Evolutionary conservation across 768 basidiomycete genomes (phyloP).

Genomic region (Dioszegia aurantiaca): DNA sequence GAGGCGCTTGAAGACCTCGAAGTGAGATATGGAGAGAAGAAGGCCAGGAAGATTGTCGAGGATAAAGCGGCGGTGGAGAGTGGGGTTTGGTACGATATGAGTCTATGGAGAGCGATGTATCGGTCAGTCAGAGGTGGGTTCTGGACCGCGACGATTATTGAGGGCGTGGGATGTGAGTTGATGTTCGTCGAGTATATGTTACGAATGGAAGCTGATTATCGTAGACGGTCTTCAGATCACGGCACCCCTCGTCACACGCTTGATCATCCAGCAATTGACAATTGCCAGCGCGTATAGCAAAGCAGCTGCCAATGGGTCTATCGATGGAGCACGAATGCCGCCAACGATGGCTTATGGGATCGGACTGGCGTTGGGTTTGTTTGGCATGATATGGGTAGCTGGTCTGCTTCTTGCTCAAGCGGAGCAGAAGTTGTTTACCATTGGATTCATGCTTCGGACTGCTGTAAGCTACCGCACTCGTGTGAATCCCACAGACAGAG

Average conservation of each 20-base stretch:
- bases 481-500: no score
- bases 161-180: conserved; percentile 10
- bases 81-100: conserved; percentile 38
- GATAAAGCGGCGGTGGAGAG: conserved; percentile 31
- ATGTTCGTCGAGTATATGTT: background rate
- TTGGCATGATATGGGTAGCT: conserved; percentile 19
- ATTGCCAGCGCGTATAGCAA: conserved; percentile 5
- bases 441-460: conserved; percentile 18
- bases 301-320: background rate
- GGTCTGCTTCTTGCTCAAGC: conserved; percentile 42
- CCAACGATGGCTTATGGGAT: conserved; percentile 22
- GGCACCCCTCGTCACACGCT: conserved; percentile 24
- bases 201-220: background rate
- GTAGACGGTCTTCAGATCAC: conserved; percentile 21
- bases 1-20: background rate
- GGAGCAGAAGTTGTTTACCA: conserved; percentile 52
- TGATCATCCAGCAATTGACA: conserved; percentile 21
- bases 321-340: conserved; percentile 1
- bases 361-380: conserved; percentile 19
- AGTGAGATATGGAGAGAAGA: conserved; percentile 21
- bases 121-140: conserved; percentile 17
- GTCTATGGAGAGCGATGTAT: conserved; percentile 30
- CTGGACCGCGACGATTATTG: conserved; percentile 23
- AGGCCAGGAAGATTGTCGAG: conserved; percentile 27
- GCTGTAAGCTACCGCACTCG: conserved; percentile 1